These are phyloP conservation scores for Globisporangium recalcitrans DNA, from an alignment of 352 stramenopile species.

Conservation along the genomic window DNA sequence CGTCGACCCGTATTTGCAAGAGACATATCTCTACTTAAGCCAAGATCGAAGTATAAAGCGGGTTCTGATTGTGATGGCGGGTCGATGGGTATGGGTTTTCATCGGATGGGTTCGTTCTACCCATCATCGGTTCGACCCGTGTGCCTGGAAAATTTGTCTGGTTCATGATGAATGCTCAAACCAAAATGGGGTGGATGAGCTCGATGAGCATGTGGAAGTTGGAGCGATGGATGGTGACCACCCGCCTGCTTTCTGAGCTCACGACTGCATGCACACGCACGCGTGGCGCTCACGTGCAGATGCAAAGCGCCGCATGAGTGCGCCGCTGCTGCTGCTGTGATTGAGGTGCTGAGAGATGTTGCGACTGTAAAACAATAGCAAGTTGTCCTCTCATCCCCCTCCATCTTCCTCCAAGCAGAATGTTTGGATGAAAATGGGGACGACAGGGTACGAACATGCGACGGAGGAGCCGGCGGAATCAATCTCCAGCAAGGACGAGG, in stretches of 20 bases:
- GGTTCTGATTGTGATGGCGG: neutral
- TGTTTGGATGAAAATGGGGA: neutral
- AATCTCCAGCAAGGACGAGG: no score
- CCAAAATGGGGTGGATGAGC: neutral
- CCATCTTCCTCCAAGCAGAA: neutral
- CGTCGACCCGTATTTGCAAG: neutral
- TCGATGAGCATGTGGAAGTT: slow-evolving; percentile 12
- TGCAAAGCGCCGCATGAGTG: neutral
- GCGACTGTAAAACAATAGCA: neutral
- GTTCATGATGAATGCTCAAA: slow-evolving; percentile 18
- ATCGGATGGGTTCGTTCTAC: neutral
- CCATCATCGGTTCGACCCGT: neutral
- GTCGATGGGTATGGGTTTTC: neutral
- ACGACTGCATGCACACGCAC: slow-evolving; percentile 27
- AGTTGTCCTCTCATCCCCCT: neutral
- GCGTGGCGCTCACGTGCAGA: neutral
- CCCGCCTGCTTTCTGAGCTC: neutral
- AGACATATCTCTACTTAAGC: neutral
- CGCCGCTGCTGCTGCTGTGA: neutral
- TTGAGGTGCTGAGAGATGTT: neutral
- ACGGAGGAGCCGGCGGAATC: neutral
- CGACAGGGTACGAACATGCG: neutral
- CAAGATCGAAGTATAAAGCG: neutral
- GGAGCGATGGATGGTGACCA: neutral
- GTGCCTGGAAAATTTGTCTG: slow-evolving; percentile 16